A percentile compares a stretch with the other conserved stretches of the same genome.
These are phyloP conservation scores for Nepenthes alata DNA, from an alignment of 179 eudicot genomes.

Conservation along the genomic window DNA sequence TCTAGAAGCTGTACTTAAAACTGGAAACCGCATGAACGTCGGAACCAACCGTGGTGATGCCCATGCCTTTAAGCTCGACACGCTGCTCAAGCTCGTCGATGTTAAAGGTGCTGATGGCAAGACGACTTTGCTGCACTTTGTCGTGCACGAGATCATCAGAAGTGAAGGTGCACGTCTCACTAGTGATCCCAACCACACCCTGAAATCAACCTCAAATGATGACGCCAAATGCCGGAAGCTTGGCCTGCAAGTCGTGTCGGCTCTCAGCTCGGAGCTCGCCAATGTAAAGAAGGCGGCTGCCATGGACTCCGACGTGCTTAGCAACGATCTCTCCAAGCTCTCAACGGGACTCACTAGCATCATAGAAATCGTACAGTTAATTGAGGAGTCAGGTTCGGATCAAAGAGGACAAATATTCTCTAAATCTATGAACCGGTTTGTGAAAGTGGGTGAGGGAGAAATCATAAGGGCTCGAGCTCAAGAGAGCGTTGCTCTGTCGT, in stretches of 20 bases:
- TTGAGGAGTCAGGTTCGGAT: slow-evolving; percentile 18
- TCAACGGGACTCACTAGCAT: slow-evolving; percentile 52
- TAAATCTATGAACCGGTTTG: slow-evolving; percentile 53
- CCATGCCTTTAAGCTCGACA: slow-evolving; percentile 94
- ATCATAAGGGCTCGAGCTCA: slow-evolving; percentile 67
- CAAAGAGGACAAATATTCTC: slow-evolving; percentile 34
- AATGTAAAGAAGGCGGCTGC: slow-evolving; percentile 89
- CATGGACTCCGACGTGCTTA: slow-evolving; percentile 81
- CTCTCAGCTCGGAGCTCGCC: slow-evolving; percentile 66
- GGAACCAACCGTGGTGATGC: slow-evolving; percentile 96
- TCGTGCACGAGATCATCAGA: slow-evolving; percentile 81
- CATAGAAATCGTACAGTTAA: slow-evolving; percentile 38
- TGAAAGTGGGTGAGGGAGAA: slow-evolving; percentile 68
- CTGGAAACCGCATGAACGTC: slow-evolving; percentile 94
- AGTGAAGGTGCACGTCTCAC: slow-evolving; percentile 68
- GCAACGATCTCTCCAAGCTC: slow-evolving; percentile 58
- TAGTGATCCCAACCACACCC: slow-evolving; percentile 13
- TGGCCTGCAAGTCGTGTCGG: slow-evolving; percentile 71
- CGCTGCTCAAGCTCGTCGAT: slow-evolving; percentile 84
- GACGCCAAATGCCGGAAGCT: slow-evolving; percentile 70
- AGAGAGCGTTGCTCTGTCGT: slow-evolving; percentile 79
- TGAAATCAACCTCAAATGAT: slow-evolving; percentile 24
- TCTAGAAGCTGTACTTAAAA: slow-evolving; percentile 87
- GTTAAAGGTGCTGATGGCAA: slow-evolving; percentile 93
- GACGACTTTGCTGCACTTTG: slow-evolving; percentile 89